Evolutionary conservation across 2,329 filamentous ascomycete genomes (phyloP), one percentile per base, ranked within the genome.

Genomic region (Hirsutella rhossiliensis): DNA sequence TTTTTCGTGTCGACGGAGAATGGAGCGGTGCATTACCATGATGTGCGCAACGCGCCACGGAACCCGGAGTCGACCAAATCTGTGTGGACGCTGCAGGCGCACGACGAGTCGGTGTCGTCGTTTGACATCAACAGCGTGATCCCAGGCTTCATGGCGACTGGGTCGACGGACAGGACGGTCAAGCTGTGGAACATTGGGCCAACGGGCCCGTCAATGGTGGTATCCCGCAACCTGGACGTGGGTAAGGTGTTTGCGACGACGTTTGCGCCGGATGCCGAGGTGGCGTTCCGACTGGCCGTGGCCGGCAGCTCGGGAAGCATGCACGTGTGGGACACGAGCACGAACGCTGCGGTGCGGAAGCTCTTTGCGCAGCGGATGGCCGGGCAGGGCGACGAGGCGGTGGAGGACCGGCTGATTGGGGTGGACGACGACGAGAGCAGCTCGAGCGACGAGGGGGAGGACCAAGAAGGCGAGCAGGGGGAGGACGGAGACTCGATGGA

Each of bases 1-100:
- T 98, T 98, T 71, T 98, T 86, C 65, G 86, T 94, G 46, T 89
- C 89, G 12, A 98, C 92, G 5, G 92, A 98, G 62, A 84, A 78
- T 54, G 92, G 92, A 39, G 78, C 90, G 50, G 78, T 98, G 47
- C 90, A 97, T 69, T 92, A 88, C 66, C 87, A 94, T 65, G 92
- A 98, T 59, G 73, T 84, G 36, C 82, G 92, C 41, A 83, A 80
- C 46, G 78, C 84, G 13, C 86, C 87, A 18, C 67, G 82, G 9
- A 78, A 77, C 43, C 86, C 87, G 0, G 73, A 80, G 41, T 72
- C 76, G 36, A 87, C 82, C 51, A 96, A 94, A 64, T 79, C 92
- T 0, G 76, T 94, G 12, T 98, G 92, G 92, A 88, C 86, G 37
- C 72, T 98, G 43, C 92, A 98, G 67, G 92, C 92, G 15, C 92